Base-by-base conservation (phyloP, 352 stramenopile species). In the Phytophthora meadii region DNA sequence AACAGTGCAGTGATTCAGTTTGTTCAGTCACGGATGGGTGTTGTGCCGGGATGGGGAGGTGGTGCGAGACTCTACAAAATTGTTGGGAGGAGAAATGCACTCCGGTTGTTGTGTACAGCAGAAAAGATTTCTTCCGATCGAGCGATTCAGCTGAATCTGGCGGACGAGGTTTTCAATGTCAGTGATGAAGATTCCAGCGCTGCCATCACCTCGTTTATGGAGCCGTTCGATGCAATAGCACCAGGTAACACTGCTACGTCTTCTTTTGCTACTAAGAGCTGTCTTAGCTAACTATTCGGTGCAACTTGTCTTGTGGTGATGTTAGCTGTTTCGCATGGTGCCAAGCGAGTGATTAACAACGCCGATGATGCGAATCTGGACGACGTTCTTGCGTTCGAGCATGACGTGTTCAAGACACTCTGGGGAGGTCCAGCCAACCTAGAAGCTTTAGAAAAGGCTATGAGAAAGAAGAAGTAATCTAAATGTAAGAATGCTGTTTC, bases 11-110 rank as follows among this genome's bases (percentile, higher is more conserved):
- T 84, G 5, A 88, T 97, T 39, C 85, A 90, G 58, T 96, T 96
- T 50, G 82, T 97, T 2, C 87, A 94, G 54, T 66, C 71, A 1
- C 68, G 75, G 7, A 94, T 97, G 84, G 89, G 88, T 1, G 82
- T 95, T 4, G 89, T 79, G 3, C 82, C 86, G 4, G 84, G 76
- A 1, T 97, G 89, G 89, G 89, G 89, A 14, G 89, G 89, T 19
- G 87, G 78, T 5, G 81, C 79, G 15, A 77, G 87, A 2, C 64
- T 97, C 22, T 82, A 82, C 61, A 84, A 90, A 61, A 79, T 96
- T 39, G 70, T 97, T 5, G 87, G 87, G 2, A 59, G 83, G 1
- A 82, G 92, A 54, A 68, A 84, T 8, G 87, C 88, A 10, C 70
- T 96, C 2, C 71, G 81, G 5, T 51, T 97, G 50, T 66, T 96